Conservation (phyloP, 1,139 yeast species). For the Taphrina deformans region DNA sequence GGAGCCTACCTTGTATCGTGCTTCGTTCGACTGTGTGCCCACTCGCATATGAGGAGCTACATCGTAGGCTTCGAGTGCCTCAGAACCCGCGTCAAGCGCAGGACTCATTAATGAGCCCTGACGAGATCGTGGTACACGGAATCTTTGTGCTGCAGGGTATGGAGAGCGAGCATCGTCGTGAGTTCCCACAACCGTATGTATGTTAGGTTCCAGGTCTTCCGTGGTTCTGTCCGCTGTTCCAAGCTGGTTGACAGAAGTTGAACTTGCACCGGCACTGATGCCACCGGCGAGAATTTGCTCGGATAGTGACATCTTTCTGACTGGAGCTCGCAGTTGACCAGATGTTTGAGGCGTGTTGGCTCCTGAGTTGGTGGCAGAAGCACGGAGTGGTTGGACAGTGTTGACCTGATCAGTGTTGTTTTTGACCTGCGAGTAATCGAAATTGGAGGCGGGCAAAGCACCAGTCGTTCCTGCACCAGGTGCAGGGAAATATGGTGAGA, state of each 20-base stretch:
- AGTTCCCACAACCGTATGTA: conserved; percentile 9
- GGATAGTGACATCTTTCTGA: conserved; percentile 23
- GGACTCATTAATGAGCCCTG: conserved; percentile 17
- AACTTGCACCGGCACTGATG: not conserved
- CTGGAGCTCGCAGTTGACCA: conserved; percentile 17
- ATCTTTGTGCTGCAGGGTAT: conserved; percentile 23
- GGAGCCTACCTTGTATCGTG: conserved; percentile 26
- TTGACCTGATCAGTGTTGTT: not conserved
- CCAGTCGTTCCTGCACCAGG: conserved; percentile 33
- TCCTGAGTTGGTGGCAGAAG: conserved; percentile 16
- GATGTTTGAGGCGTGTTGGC: not conserved
- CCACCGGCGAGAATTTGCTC: conserved; percentile 11
- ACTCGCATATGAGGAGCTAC: conserved; percentile 30
- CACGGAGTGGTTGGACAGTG: conserved; percentile 6
- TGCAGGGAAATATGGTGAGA: conserved; percentile 31
- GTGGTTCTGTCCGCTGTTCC: not conserved
- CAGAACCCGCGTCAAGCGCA: conserved; percentile 8
- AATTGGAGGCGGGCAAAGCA: conserved; percentile 16
- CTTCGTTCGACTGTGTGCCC: conserved; percentile 31
- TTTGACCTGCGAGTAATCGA: not conserved
- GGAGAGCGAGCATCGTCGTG: conserved; percentile 23
- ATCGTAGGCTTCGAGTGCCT: conserved; percentile 19
- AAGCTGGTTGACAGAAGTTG: not conserved
- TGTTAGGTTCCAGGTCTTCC: conserved; percentile 14
- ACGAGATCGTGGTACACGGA: conserved; percentile 27